Conservation (phyloP, 140 eudicot species). For the Senecio squalidus region DNA sequence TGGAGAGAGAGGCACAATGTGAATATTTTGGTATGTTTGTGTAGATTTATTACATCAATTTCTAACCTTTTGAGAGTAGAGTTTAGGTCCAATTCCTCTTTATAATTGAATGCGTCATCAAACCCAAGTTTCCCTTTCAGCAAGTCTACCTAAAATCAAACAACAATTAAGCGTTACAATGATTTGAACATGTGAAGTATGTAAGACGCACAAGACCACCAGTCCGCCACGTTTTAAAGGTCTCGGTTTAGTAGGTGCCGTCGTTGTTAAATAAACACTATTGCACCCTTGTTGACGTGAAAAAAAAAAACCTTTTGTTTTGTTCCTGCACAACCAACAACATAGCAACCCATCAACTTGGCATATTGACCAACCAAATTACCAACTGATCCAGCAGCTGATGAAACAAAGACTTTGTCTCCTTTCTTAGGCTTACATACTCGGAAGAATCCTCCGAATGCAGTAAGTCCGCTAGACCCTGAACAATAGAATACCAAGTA, state of each 20-base stretch:
- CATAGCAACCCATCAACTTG: constrained; percentile 62
- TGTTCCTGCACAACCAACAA: constrained; percentile 78
- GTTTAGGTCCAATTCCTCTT: constrained; percentile 46
- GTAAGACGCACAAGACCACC: no score
- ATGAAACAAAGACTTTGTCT: constrained; percentile 40
- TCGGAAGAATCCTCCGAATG: constrained; percentile 57
- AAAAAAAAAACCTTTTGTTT: constrained; percentile 35
- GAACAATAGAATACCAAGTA: no score
- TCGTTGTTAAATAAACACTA: no score
- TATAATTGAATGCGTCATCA: constrained; percentile 76
- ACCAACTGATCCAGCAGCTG: constrained; percentile 76
- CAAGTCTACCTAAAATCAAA: constrained; percentile 40
- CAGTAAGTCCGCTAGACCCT: constrained; percentile 66
- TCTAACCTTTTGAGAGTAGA: constrained; percentile 49
- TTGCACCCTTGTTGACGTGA: no score
- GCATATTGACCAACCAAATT: constrained; percentile 79
- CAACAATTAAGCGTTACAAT: background rate
- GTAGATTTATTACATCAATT: background rate
- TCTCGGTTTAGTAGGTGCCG: background rate
- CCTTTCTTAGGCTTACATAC: constrained; percentile 67
- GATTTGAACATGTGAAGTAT: no score
- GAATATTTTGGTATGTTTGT: background rate
- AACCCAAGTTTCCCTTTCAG: constrained; percentile 61
- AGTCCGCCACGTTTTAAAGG: background rate
- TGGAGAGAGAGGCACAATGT: no score